Evolutionary conservation across 1,284 basidiomycete species (phyloP), one percentile per base, ranked within the genome.

Genomic region (Ustanciosporium gigantosporum): DNA sequence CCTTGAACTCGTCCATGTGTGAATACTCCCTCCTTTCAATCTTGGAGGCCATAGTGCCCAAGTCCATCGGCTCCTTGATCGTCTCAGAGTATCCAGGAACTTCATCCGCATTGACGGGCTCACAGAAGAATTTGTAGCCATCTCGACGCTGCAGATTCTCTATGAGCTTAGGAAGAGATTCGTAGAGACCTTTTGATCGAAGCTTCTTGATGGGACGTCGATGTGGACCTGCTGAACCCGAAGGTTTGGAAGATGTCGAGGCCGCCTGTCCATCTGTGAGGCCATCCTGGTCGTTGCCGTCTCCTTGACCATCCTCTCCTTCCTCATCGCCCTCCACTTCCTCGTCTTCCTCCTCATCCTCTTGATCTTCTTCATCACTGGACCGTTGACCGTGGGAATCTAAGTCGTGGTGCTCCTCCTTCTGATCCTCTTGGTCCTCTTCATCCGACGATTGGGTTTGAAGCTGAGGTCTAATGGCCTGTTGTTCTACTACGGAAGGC

Each of bases 71-170:
- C 24, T 80, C 80, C 68, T 85, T 84, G 40, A 91, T 82, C 24
- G 84, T 74, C 68, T 88, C 86, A 3, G 80, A 59, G 68, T 90
- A 91, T 3, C 86, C 86, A 2, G 86, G 84, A 0, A 90, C 86
- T 61, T 84, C 82, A 0, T 80, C 78, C 0, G 79, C 75, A 74
- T 89, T 82, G 11, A 91, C 89, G 0, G 89, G 88, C 34, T 80
- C 76, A 43, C 89, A 79, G 73, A 91, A 91, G 78, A 91, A 90
- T 5, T 86, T 87, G 82, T 91, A 91, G 75, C 88, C 86, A 73
- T 91, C 89, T 74, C 88, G 89, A 79, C 88, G 55, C 20, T 51
- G 46, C 6, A 65, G 56, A 14, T 59, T 65, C 5, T 65, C 61
- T 36, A 65, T 55, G 17, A 65, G 61, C 39, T 59, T 65, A n/a